Evolutionary conservation across 208 protist species (phyloP).

Genomic region (Leishmania aethiopica): DNA sequence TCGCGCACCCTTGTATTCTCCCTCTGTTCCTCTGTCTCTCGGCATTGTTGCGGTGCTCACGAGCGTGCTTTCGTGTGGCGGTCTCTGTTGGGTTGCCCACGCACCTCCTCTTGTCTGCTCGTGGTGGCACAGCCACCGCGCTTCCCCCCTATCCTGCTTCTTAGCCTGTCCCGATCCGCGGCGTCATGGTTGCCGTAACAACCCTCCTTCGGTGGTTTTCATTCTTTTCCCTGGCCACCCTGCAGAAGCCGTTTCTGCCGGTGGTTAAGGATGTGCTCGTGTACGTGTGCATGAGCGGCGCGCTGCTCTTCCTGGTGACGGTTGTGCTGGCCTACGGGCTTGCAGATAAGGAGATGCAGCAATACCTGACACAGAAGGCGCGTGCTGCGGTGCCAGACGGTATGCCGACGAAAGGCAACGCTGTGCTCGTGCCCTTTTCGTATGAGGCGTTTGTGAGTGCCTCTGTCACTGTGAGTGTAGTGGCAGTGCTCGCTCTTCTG

Average conservation of each 20-base stretch:
- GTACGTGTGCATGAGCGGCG: constrained; percentile 26
- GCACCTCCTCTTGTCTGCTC: background rate
- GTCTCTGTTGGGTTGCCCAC: background rate
- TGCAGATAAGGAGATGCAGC: constrained; percentile 23
- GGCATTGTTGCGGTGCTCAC: background rate
- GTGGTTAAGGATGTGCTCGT: constrained; percentile 19
- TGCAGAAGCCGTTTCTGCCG: constrained; percentile 24
- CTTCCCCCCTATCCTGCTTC: background rate
- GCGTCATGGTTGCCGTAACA: constrained; percentile 4
- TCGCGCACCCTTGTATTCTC: background rate
- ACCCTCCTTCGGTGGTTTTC: constrained; percentile 24
- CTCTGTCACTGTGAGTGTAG: constrained; percentile 28
- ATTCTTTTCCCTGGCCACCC: constrained; percentile 14
- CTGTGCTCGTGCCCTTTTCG: constrained; percentile 22
- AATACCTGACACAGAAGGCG: constrained; percentile 21
- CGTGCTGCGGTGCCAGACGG: constrained; percentile 10
- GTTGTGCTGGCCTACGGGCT: constrained; percentile 17
- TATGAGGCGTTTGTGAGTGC: constrained; percentile 34
- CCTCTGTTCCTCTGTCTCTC: background rate
- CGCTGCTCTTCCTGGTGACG: constrained; percentile 21
- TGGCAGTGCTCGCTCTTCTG: constrained; percentile 32
- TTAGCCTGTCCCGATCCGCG: background rate
- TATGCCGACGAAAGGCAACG: background rate
- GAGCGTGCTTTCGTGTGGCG: background rate
- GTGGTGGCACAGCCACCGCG: background rate